Percentiles rank a stretch among this genome's conserved stretches.
These are phyloP conservation scores for Candida rishiriensis DNA, from an alignment of 805 yeast genomes.

Conservation along the genomic window DNA sequence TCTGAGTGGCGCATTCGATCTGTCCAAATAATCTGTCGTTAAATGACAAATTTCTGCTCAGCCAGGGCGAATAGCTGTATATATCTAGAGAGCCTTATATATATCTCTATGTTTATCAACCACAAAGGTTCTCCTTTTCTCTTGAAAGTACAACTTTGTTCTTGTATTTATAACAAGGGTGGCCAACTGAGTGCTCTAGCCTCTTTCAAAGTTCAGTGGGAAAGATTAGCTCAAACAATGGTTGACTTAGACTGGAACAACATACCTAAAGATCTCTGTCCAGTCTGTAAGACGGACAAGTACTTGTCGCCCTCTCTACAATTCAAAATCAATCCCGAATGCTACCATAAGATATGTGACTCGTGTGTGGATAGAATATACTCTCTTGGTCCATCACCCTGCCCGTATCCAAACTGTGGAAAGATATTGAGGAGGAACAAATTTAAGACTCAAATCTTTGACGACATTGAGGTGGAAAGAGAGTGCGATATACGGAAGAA, in stretches of 20 bases:
- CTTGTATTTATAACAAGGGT: no score
- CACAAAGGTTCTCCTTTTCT: no score
- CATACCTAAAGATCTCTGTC: constrained; percentile 59
- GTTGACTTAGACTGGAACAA: constrained; percentile 32
- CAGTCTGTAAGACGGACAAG: constrained; percentile 93
- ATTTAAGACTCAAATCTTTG: constrained; percentile 90
- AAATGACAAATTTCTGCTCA: no score
- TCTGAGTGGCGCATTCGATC: no score
- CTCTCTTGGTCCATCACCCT: constrained; percentile 91
- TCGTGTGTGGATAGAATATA: constrained; percentile 95
- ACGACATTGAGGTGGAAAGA: constrained; percentile 82
- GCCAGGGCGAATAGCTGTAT: no score
- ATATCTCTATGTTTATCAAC: no score
- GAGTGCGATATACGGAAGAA: constrained; percentile 88
- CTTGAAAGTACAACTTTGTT: no score
- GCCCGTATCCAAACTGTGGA: constrained; percentile 91
- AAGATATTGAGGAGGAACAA: constrained; percentile 80
- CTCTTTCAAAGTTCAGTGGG: no score
- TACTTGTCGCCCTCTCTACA: constrained; percentile 91
- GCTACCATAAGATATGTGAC: constrained; percentile 96
- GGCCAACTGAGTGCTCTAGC: no score
- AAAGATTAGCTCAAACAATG: constrained; percentile 12
- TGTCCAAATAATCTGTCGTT: no score
- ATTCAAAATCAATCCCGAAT: constrained; percentile 92
- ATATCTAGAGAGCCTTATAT: no score